Evolutionary conservation across 2,329 filamentous ascomycete species (phyloP), one percentile per base, ranked within the genome.

Genomic region (Paecilomyces formosus): DNA sequence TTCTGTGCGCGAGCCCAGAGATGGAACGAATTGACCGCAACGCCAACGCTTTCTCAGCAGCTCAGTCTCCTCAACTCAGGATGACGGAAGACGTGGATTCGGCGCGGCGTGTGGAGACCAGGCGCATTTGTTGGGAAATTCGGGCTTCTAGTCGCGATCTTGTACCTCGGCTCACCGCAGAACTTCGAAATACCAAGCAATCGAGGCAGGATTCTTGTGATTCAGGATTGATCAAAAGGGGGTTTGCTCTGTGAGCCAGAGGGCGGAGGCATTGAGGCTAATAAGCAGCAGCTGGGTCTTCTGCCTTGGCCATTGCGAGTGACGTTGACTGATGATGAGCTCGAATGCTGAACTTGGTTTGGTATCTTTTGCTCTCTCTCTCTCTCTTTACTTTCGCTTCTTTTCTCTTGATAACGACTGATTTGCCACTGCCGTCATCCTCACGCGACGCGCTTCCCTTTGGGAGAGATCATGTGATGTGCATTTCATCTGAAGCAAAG

Each of bases 381-480:
- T 31, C 11, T 31, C 30, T 31, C 28, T 30, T 8, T 30, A 4
- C 28, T 5, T 30, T 8, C 3, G 30, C 3, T 26, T 26, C 24
- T 4, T 26, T 26, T 26, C 24, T 26, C 24, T 26, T 26, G 24
- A 26, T 26, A 26, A 26, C 6, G 24, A 26, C 24, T n/a, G 4
- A 18, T 13, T 56, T 24, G 55, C 30, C 51, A 54, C 22, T 39
- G 53, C 24, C 56, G 56, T 61, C 57, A 57, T 56, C 13, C 55
- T 57, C 60, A 62, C 57, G 58, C 60, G 58, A 60, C 30, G 18
- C 51, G 18, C 55, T 39, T 52, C 26, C 52, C 2, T 59, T 64
- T 62, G 24, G 24, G 24, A 26, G 24, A 26, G 39, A 24, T 58
- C 54, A 55, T 22, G 54, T 55, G 54, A 55, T 55, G 45, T 26